Conservation (phyloP, 345 rosid genomes). For the Erucastrum elatum region DNA sequence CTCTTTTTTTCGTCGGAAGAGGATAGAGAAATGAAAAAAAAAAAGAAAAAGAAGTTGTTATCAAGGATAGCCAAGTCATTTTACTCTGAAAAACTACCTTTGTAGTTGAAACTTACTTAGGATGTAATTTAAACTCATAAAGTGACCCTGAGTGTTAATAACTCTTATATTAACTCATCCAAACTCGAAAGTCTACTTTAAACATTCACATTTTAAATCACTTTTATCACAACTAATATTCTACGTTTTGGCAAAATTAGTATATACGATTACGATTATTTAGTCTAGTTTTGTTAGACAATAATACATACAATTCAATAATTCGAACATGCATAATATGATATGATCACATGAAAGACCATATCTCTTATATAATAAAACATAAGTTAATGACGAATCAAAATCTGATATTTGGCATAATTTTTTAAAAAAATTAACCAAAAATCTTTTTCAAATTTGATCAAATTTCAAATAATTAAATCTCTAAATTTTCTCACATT, state of each 20-base stretch:
- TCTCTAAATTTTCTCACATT: no score
- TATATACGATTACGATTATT: neutral
- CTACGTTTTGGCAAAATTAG: neutral
- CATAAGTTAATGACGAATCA: no score
- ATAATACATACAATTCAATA: neutral
- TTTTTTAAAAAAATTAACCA: no score
- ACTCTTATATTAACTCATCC: neutral
- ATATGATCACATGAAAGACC: neutral
- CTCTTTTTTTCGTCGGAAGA: neutral
- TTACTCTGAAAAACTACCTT: constrained; percentile 24
- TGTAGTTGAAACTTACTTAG: neutral
- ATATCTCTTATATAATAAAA: neutral
- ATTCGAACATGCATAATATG: neutral
- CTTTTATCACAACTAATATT: neutral
- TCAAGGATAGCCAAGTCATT: constrained; percentile 37
- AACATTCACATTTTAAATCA: neutral
- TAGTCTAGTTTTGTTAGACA: neutral
- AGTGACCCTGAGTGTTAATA: no score
- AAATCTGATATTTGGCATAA: no score
- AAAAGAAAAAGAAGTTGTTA: neutral
- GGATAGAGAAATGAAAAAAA: neutral
- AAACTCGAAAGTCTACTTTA: neutral
- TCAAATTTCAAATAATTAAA: no score
- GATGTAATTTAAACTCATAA: no score
- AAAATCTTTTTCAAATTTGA: no score